Conservation (phyloP, 441 rosid genomes). For the Gossypium aridum region DNA sequence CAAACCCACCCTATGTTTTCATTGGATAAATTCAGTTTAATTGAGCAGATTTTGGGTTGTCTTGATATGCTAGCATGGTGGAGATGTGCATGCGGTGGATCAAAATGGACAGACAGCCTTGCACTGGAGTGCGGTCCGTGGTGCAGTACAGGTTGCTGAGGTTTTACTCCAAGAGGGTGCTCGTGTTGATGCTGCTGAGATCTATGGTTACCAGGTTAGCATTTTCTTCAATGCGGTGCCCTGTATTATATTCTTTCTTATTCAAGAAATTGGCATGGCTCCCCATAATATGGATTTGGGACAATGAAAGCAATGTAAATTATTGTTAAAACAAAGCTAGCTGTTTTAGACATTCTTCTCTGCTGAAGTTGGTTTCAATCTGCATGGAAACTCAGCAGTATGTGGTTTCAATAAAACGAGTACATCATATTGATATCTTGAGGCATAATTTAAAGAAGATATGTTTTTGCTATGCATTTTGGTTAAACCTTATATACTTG, state of each 20-base stretch:
- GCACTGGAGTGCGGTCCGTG: conserved; percentile 99
- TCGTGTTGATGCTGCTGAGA: conserved; percentile 60
- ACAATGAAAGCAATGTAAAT: background rate
- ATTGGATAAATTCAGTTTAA: background rate
- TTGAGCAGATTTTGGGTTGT: conserved; percentile 10
- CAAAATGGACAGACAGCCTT: conserved; percentile 94
- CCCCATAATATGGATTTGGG: conserved; percentile 3
- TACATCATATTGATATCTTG: conserved; percentile 1
- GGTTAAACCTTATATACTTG: background rate
- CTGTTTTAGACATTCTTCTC: background rate
- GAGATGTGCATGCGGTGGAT: conserved; percentile 79
- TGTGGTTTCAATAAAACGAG: background rate
- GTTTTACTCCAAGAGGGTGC: conserved; percentile 88
- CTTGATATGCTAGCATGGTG: conserved; percentile 61
- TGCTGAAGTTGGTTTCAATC: background rate
- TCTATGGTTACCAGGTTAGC: conserved; percentile 85
- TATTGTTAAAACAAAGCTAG: background rate
- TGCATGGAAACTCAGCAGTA: background rate
- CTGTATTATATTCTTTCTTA: background rate
- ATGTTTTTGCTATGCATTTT: background rate
- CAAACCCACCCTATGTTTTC: background rate
- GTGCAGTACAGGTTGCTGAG: conserved; percentile 81
- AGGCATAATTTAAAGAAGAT: background rate
- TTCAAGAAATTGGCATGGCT: background rate
- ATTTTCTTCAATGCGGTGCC: conserved; percentile 1